phyloP scores from a whole-genome alignment of 1,139 yeast species.

The Taiozyma sp. region DNA sequence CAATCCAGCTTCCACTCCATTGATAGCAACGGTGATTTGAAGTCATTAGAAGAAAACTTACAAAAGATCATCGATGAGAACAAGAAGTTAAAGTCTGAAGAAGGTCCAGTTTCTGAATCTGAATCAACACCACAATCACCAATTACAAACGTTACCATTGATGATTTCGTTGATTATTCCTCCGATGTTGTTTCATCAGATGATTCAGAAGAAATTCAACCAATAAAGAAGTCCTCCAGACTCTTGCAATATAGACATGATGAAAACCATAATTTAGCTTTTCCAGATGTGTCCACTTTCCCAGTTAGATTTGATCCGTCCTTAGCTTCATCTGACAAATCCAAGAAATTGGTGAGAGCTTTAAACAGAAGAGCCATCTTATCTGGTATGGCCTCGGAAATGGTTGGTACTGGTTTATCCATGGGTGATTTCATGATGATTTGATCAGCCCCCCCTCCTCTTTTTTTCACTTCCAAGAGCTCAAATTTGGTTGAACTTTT shows the following conservation, averaged over 20 bases:
- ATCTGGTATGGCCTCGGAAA: slow-evolving; percentile 47
- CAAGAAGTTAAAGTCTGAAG: slow-evolving; percentile 3
- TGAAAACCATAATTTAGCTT: slow-evolving; percentile 41
- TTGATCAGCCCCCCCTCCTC: neutral
- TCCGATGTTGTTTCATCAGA: slow-evolving; percentile 18
- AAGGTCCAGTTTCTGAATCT: neutral
- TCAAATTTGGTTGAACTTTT: neutral
- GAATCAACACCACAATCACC: slow-evolving; percentile 1
- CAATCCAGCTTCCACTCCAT: slow-evolving; percentile 1
- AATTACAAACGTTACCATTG: slow-evolving; percentile 4
- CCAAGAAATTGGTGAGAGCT: slow-evolving; percentile 15
- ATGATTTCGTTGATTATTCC: slow-evolving; percentile 15
- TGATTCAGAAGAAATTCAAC: slow-evolving; percentile 21
- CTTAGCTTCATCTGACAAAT: slow-evolving; percentile 24
- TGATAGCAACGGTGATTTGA: slow-evolving; percentile 14
- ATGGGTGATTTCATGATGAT: slow-evolving; percentile 40
- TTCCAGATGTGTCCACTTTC: slow-evolving; percentile 26
- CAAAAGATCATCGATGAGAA: slow-evolving; percentile 23
- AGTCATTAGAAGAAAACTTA: slow-evolving; percentile 23
- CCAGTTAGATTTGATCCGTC: slow-evolving; percentile 25
- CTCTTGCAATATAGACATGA: slow-evolving; percentile 40
- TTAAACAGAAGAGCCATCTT: slow-evolving; percentile 43
- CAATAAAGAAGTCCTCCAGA: slow-evolving; percentile 31
- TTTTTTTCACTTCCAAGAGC: neutral
- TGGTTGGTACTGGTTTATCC: slow-evolving; percentile 47